Base-by-base conservation (phyloP, 2,329 filamentous ascomycete genomes). In the Hortaea sp. region DNA sequence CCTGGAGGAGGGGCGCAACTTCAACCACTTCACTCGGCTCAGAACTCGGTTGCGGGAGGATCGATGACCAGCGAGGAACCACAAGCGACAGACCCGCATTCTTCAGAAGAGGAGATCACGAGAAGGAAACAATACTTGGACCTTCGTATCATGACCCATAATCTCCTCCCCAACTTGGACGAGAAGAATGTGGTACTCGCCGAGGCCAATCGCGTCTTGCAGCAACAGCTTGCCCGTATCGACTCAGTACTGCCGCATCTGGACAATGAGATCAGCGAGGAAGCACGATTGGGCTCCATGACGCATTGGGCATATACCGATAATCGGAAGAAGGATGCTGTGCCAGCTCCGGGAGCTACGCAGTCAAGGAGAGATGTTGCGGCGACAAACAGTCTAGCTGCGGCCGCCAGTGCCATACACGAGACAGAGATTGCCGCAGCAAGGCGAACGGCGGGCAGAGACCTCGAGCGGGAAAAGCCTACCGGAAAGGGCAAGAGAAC, bases 111-210 rank as follows among this genome's bases (percentile, higher is more conserved):
- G n/a, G 82, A 84, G 58, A 63, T 84, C 39, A 49, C 50, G 43
- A 51, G 57, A 40, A 48, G 61, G 46, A 54, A 51, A 34, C 50
- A 58, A 47, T 94, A 90, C 63, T 79, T 82, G 57, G 82, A 87
- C 49, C 81, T 90, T 44, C 82, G 88, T 34, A 75, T 81, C 57
- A 83, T 85, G 53, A 82, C 95, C 44, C 79, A 84, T 54, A 85
- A 89, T 57, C 85, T 97, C 73, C 79, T 97, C 39, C 80, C 88
- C 41, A 90, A 89, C 1, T 77, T 97, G 34, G 92, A 98, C 61
- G 92, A 98, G 69, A 98, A 98, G 69, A 95, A 95, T 56, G 89
- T 95, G 57, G 92, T 98, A 56, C 84, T 97, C 47, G 84, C 86
- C 34, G 94, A 90, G 11, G 90, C 92, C 45, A 92, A 90, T 58